These are phyloP conservation scores for Parsonsia alboflavescens DNA, from an alignment of 257 asterid genomes.

Conservation along the genomic window DNA sequence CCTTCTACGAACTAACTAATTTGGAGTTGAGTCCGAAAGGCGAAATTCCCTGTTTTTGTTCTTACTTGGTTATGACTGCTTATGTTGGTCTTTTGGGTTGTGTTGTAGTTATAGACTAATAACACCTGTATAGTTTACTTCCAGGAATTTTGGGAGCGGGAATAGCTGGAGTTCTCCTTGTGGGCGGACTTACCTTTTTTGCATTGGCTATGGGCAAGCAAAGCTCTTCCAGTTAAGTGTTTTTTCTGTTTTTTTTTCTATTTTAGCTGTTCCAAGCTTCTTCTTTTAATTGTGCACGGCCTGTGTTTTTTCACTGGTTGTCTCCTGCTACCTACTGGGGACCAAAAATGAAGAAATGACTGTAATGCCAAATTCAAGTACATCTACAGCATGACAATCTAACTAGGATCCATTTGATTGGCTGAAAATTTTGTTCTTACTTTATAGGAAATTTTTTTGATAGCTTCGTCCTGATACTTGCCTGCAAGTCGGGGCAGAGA, in stretches of 20 bases:
- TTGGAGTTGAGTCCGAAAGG: background rate
- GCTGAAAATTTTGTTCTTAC: background rate
- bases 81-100: background rate
- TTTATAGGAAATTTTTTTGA: background rate
- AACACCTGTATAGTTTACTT: conserved; percentile 57
- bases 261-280: background rate
- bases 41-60: background rate
- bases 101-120: conserved; percentile 36
- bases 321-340: background rate
- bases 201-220: conserved; percentile 58
- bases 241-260: background rate
- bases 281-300: background rate
- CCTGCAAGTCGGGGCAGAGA: background rate
- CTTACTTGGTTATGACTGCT: background rate
- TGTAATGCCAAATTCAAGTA: background rate
- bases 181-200: conserved; percentile 71
- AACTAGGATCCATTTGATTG: background rate
- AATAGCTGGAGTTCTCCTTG: conserved; percentile 63
- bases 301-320: background rate
- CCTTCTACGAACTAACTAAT: background rate
- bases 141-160: conserved; percentile 85
- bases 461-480: background rate
- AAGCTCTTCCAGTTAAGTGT: conserved; percentile 44
- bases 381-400: background rate
- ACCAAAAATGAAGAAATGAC: background rate